phyloP scores from a whole-genome alignment of 805 yeast genomes.

The Sugiyamaella qingdaonensis region DNA sequence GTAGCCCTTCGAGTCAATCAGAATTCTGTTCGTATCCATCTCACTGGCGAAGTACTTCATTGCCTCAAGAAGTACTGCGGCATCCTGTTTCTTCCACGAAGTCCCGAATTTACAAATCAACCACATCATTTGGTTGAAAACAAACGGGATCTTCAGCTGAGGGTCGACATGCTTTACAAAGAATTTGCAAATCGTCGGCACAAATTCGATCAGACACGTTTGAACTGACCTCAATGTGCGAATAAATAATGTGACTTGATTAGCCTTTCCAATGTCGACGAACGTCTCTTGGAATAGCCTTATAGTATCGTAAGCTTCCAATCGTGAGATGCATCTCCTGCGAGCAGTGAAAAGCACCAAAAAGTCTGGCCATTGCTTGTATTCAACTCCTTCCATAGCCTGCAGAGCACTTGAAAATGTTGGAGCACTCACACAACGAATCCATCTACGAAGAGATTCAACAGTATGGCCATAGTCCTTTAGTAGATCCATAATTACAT shows the following conservation, averaged over 20 bases:
- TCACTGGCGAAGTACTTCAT: slow-evolving; percentile 23
- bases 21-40: slow-evolving; percentile 13
- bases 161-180: slow-evolving; percentile 16
- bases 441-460: slow-evolving; percentile 17
- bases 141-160: slow-evolving; percentile 2
- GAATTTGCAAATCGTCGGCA: slow-evolving; percentile 26
- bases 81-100: slow-evolving; percentile 20
- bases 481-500: neutral
- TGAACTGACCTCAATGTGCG: slow-evolving; percentile 24
- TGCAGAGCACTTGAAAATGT: slow-evolving; percentile 19
- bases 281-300: slow-evolving; percentile 21
- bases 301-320: slow-evolving; percentile 24
- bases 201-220: slow-evolving; percentile 20
- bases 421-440: slow-evolving; percentile 16
- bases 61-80: slow-evolving; percentile 23
- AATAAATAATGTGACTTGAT: slow-evolving; percentile 21
- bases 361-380: slow-evolving; percentile 28
- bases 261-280: slow-evolving; percentile 3
- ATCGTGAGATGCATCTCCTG: slow-evolving; percentile 21
- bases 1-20: slow-evolving; percentile 30
- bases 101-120: slow-evolving; percentile 26
- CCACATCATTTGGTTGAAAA: slow-evolving; percentile 30
- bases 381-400: slow-evolving; percentile 14
- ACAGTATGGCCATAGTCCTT: slow-evolving; percentile 14
- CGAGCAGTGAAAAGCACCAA: slow-evolving; percentile 25